Evolutionary conservation across 75 land plant species (phyloP).

Genomic region (Sequoia sempervirens): DNA sequence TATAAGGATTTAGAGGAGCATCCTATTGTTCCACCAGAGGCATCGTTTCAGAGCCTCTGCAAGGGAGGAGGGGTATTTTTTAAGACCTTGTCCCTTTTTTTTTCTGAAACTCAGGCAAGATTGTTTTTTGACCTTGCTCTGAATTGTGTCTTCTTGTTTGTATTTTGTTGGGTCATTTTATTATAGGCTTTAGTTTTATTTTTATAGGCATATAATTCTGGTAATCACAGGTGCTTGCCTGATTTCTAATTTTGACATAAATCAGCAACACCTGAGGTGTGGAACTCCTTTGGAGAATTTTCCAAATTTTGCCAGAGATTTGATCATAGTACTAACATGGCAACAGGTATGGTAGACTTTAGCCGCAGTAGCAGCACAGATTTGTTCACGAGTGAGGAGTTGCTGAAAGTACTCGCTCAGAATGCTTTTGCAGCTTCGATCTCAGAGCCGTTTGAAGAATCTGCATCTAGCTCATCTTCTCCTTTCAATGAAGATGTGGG

Average conservation of each 20-base stretch:
- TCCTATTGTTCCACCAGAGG: conserved; percentile 1
- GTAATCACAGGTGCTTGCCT: conserved; percentile 5
- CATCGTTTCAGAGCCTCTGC: conserved; percentile 1
- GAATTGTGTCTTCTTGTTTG: background rate
- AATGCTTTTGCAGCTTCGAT: background rate
- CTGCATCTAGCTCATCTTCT: conserved; percentile 5
- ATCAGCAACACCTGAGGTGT: conserved; percentile 11
- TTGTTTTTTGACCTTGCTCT: background rate
- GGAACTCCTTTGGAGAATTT: background rate
- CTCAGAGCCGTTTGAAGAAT: background rate
- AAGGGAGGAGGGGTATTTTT: conserved; percentile 13
- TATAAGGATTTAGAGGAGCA: background rate
- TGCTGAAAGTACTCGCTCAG: conserved; percentile 48
- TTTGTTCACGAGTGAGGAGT: conserved; percentile 15
- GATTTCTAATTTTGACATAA: conserved; percentile 28
- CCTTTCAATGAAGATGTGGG: background rate
- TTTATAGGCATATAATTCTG: background rate
- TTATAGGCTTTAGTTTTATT: background rate
- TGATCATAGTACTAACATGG: conserved; percentile 18
- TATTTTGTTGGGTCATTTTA: no score
- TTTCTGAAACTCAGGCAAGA: background rate
- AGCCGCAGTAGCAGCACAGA: conserved; percentile 19
- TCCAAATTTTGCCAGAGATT: background rate
- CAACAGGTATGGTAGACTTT: conserved; percentile 31
- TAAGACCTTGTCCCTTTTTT: conserved; percentile 4